These are phyloP conservation scores for Nakazawaea anatomiae DNA, from an alignment of 805 yeast species.

Conservation along the genomic window DNA sequence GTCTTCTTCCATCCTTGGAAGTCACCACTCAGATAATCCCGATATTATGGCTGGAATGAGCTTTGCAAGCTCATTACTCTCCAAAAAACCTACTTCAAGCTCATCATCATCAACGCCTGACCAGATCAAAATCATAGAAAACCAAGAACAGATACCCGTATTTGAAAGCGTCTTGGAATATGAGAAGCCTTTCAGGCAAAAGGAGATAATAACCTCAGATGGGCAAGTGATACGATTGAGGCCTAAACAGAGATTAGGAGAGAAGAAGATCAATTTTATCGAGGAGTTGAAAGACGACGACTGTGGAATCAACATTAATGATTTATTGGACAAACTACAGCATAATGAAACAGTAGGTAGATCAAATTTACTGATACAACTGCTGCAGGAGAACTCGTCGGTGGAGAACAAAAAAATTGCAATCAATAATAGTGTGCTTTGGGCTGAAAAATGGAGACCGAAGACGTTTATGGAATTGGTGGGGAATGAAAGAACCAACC, in stretches of 20 bases:
- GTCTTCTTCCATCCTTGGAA: neutral
- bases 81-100: neutral
- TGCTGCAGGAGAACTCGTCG: neutral
- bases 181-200: conserved; percentile 1
- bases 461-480: conserved; percentile 54
- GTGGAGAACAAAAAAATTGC: no score
- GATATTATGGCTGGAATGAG: neutral
- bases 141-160: neutral
- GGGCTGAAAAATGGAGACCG: conserved; percentile 71
- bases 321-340: conserved; percentile 7
- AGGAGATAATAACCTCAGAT: conserved; percentile 6
- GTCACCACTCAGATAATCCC: neutral
- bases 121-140: neutral
- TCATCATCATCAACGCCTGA: no score
- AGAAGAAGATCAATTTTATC: neutral
- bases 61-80: conserved; percentile 1
- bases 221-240: conserved; percentile 10
- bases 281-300: neutral
- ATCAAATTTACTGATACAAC: no score
- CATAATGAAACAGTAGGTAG: neutral
- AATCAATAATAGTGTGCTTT: conserved; percentile 14
- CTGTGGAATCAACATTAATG: conserved; percentile 5
- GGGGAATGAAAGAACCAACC: conserved; percentile 62
- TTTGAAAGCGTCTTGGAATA: neutral
- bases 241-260: conserved; percentile 1